Conservation (phyloP, 345 rosid species). For the Sisymbrium irio region DNA sequence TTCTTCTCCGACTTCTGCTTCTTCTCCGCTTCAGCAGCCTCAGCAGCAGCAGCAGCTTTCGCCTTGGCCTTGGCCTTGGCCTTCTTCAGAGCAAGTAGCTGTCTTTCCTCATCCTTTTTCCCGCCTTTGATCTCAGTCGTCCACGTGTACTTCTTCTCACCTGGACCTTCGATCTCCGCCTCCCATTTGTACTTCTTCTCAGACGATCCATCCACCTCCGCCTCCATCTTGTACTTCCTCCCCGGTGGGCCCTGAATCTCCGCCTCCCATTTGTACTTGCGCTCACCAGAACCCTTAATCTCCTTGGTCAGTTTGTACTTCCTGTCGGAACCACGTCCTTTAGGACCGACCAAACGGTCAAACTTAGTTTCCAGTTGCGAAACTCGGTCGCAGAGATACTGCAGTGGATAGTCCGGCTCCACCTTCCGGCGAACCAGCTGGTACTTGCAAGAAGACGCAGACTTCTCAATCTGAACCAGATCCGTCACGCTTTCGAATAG, state of each 20-base stretch:
- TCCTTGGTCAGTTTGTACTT: conserved; percentile 82
- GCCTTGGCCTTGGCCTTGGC: conserved; percentile 2
- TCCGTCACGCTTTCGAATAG: conserved; percentile 52
- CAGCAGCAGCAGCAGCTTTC: conserved; percentile 45
- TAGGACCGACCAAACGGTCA: conserved; percentile 43
- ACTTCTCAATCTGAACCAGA: conserved; percentile 52
- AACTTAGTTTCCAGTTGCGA: conserved; percentile 65
- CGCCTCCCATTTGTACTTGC: conserved; percentile 67
- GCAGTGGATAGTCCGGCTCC: conserved; percentile 42
- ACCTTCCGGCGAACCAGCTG: conserved; percentile 43
- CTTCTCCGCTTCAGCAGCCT: conserved; percentile 43
- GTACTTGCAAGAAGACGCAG: conserved; percentile 48
- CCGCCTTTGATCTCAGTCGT: conserved; percentile 55
- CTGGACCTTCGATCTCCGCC: conserved; percentile 65
- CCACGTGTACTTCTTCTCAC: conserved; percentile 71
- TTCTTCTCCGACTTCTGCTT: conserved; percentile 29
- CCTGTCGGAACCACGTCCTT: conserved; percentile 45
- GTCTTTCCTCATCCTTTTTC: conserved; percentile 24
- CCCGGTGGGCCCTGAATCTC: conserved; percentile 50
- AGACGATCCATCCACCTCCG: conserved; percentile 4
- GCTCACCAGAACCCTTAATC: conserved; percentile 62
- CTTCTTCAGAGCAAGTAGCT: conserved; percentile 19
- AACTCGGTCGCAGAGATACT: conserved; percentile 59
- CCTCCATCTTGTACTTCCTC: conserved; percentile 42
- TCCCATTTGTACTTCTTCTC: conserved; percentile 50